Conservation (phyloP, 2,329 filamentous ascomycete genomes). For the Neonectria hederae region DNA sequence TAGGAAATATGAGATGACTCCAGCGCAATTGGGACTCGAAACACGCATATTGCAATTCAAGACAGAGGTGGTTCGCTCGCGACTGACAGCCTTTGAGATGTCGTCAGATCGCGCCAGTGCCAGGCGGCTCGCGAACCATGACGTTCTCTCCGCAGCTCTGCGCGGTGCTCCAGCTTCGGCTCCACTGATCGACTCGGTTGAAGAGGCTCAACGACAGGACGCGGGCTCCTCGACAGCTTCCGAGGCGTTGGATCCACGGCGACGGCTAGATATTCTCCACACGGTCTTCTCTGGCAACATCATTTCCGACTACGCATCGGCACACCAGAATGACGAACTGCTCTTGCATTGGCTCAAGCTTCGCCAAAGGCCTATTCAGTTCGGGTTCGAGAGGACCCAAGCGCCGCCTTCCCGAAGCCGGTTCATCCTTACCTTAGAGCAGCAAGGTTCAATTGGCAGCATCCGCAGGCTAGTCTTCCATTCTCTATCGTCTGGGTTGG, state of each 20-base stretch:
- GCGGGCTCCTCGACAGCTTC: conserved; percentile 11
- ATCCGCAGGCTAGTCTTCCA: conserved; percentile 47
- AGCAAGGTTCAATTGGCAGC: conserved; percentile 39
- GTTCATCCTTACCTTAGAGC: conserved; percentile 26
- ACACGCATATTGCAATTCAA: conserved; percentile 45
- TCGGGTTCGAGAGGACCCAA: conserved; percentile 9
- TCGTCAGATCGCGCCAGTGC: conserved; percentile 38
- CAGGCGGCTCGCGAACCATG: conserved; percentile 54
- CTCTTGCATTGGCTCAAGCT: conserved; percentile 51
- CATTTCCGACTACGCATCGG: conserved; percentile 24
- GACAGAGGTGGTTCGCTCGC: conserved; percentile 38
- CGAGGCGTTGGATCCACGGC: conserved; percentile 14
- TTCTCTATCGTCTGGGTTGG: conserved; percentile 37
- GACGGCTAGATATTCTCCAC: conserved; percentile 27
- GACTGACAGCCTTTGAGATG: conserved; percentile 40
- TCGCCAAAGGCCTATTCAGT: conserved; percentile 33
- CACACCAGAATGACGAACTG: conserved; percentile 39
- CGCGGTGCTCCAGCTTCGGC: conserved; percentile 32
- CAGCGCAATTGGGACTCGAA: conserved; percentile 36
- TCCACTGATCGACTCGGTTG: conserved; percentile 25
- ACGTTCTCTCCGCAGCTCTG: conserved; percentile 55
- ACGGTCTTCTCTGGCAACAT: conserved; percentile 34
- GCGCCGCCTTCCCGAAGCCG: conserved; percentile 28
- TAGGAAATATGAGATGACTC: conserved; percentile 43
- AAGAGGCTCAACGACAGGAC: conserved; percentile 21